phyloP scores from a whole-genome alignment of 768 basidiomycete species.

The Coprinellus aureogranulatus region DNA sequence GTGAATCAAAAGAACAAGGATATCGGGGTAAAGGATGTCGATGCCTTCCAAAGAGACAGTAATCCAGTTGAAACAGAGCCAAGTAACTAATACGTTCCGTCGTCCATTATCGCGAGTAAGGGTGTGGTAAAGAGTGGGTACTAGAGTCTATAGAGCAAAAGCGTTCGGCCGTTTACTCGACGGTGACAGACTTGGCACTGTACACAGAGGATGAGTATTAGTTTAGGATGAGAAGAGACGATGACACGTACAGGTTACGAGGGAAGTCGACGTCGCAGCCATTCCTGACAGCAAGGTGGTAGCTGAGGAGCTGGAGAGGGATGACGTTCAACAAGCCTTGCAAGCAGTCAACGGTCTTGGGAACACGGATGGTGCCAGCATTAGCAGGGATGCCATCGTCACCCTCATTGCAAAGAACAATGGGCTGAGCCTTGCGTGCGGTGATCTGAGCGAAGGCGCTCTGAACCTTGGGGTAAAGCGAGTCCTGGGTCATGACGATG shows the following conservation, averaged over 20 bases:
- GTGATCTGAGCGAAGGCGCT: slow-evolving; percentile 96
- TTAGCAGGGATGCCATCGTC: slow-evolving; percentile 74
- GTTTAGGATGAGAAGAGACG: slow-evolving; percentile 1
- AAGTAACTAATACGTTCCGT: no score
- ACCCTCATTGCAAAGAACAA: slow-evolving; percentile 93
- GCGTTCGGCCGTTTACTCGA: slow-evolving; percentile 45
- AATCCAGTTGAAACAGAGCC: no score
- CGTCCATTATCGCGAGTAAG: no score
- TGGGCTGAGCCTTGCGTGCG: slow-evolving; percentile 92
- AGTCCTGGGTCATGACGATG: slow-evolving; percentile 99
- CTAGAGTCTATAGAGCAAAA: background rate
- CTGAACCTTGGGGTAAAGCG: slow-evolving; percentile 97
- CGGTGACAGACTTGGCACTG: slow-evolving; percentile 77
- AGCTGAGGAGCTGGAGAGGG: slow-evolving; percentile 91
- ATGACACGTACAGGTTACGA: slow-evolving; percentile 75
- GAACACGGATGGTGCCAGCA: slow-evolving; percentile 89
- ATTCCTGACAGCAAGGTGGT: slow-evolving; percentile 93
- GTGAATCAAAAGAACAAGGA: no score
- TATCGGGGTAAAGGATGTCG: no score
- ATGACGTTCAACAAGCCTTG: slow-evolving; percentile 97
- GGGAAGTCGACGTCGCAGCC: slow-evolving; percentile 99
- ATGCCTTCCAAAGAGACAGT: no score
- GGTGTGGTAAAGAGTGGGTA: no score
- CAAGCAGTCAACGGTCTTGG: slow-evolving; percentile 88
- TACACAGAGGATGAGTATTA: slow-evolving; percentile 6